These are phyloP conservation scores for Cladophialophora chaetospira DNA, from an alignment of 2,329 filamentous ascomycete species.

Conservation along the genomic window DNA sequence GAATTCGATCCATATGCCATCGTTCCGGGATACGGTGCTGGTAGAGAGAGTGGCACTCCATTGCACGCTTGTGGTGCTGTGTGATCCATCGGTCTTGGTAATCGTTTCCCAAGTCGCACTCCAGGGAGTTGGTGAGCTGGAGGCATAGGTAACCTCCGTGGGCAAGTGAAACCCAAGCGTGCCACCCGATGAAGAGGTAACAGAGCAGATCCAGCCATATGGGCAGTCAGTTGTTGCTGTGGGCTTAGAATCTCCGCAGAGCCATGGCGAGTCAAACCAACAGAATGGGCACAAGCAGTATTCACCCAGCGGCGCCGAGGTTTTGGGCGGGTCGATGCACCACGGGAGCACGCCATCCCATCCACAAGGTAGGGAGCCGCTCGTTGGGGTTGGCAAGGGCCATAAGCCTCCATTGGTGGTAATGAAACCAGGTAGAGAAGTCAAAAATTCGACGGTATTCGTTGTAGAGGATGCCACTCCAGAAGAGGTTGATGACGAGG, in stretches of 20 bases:
- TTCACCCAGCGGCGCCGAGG: background rate
- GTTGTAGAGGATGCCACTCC: background rate
- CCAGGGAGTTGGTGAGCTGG: conserved; percentile 6
- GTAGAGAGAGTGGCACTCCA: conserved; percentile 4
- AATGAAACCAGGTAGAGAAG: background rate
- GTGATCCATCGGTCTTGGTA: conserved; percentile 4
- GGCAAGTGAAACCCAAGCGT: conserved; percentile 1
- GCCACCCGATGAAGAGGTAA: background rate
- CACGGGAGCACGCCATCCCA: background rate
- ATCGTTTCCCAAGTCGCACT: conserved; percentile 4
- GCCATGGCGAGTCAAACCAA: background rate
- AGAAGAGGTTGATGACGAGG: background rate
- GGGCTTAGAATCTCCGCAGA: conserved; percentile 1
- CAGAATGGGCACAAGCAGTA: conserved; percentile 13
- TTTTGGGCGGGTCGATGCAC: conserved; percentile 6
- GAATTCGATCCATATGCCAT: background rate
- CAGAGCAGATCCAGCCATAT: conserved; percentile 2
- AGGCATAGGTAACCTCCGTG: background rate
- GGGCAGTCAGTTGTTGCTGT: background rate
- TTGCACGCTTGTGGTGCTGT: background rate
- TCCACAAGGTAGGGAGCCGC: background rate
- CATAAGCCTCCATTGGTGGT: background rate
- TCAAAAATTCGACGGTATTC: background rate
- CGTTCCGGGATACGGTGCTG: background rate
- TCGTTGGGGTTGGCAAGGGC: background rate